Evolutionary conservation across 768 basidiomycete species (phyloP).

Genomic region (Collybiopsis confluens): DNA sequence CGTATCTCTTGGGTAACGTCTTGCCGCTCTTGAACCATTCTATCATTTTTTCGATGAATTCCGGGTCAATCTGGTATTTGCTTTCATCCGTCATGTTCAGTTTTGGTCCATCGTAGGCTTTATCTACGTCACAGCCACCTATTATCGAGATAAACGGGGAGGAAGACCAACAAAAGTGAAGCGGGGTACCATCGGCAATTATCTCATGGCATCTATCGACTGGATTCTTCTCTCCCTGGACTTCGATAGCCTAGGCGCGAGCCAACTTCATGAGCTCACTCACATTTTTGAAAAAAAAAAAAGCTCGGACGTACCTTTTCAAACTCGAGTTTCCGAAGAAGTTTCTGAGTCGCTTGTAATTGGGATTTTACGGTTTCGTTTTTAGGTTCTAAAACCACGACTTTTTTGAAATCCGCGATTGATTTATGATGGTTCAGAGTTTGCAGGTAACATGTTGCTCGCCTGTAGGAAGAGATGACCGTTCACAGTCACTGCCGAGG

Average conservation of each 20-base stretch:
- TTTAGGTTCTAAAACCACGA: constrained; percentile 77
- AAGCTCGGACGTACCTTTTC: constrained; percentile 63
- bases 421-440: constrained; percentile 85
- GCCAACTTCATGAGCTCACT: no score
- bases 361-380: constrained; percentile 80
- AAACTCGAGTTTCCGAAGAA: constrained; percentile 85
- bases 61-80: constrained; percentile 67
- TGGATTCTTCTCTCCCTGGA: constrained; percentile 83
- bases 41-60: constrained; percentile 85
- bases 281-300: no score
- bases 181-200: constrained; percentile 62
- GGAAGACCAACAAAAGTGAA: background rate
- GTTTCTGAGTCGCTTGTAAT: constrained; percentile 84
- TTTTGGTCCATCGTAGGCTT: constrained; percentile 69
- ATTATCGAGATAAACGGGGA: background rate
- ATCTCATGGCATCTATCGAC: constrained; percentile 75
- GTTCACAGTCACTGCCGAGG: no score
- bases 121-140: constrained; percentile 81
- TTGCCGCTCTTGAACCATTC: constrained; percentile 94
- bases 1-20: constrained; percentile 81
- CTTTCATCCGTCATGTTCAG: constrained; percentile 56
- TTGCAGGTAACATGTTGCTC: constrained; percentile 88
- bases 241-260: constrained; percentile 72
- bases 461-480: constrained; percentile 30
- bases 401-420: constrained; percentile 82